Conservation (phyloP, 169 alveolate species). For the Perkinsus olseni region DNA sequence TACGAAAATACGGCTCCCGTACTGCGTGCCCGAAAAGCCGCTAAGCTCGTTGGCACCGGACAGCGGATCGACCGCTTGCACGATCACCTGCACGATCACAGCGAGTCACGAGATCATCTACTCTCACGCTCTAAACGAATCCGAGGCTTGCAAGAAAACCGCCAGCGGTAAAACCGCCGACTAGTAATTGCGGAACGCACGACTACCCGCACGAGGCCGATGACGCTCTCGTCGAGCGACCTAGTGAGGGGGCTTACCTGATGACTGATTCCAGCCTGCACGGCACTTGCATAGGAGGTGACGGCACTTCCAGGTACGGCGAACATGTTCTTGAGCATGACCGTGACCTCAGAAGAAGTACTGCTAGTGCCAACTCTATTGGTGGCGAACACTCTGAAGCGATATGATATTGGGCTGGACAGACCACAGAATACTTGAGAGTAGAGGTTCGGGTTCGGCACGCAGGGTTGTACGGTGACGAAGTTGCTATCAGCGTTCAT, state of each 20-base stretch:
- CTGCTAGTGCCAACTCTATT: conserved; percentile 14
- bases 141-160: no score
- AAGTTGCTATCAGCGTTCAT: conserved; percentile 6
- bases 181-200: no score
- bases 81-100: background rate
- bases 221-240: no score
- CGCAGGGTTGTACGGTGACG: background rate
- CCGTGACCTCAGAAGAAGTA: background rate
- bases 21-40: background rate
- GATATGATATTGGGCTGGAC: background rate
- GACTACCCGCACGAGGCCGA: no score
- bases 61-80: background rate
- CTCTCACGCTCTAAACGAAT: no score
- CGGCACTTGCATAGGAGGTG: background rate
- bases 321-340: conserved; percentile 4
- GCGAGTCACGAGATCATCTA: no score
- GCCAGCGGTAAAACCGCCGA: no score
- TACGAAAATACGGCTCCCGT: background rate
- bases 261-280: background rate
- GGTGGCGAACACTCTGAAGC: background rate
- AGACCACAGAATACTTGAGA: conserved; percentile 2
- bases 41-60: background rate
- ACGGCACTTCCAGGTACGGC: background rate
- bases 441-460: conserved; percentile 5
- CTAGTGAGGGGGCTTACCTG: background rate